Evolutionary conservation across 192 early-diverging fungal genomes (phyloP), one percentile per base, ranked within the genome.

Genomic region (Helicostylum pulchrum): DNA sequence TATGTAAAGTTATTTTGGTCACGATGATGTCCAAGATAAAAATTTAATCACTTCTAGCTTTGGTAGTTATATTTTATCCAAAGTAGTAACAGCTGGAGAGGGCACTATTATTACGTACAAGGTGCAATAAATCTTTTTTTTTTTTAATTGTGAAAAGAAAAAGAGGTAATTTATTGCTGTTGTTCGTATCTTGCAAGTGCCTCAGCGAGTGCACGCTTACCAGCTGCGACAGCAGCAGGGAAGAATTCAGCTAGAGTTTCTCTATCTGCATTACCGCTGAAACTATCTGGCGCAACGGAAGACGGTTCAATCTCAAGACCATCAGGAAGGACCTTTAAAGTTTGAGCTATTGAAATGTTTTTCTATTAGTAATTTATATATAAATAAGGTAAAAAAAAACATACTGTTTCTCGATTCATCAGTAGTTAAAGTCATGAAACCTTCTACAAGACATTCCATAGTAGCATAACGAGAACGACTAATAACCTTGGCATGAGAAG

Each of bases 371-470:
- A 26, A 26, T 2, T 26, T 26, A 26, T 26, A 26, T 26, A 26
- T 26, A 26, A 26, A 44, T 43, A 42, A 20, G 19, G 8, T 57
- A 20, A 30, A 5, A 12, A 19, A 47, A 19, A 39, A 17, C 34
- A 42, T 64, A 71, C 70, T 55, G 14, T 55, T 53, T 17, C 60
- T 55, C 8, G 53, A 59, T 32, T 66, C 59, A 45, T 73, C 66
- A 31, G 47, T 47, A 43, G 67, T 68, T 21, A 61, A 54, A 6
- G 51, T 46, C 61, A 73, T 67, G 23, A 62, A 62, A 15, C 51
- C 66, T 0, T 68, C 71, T 2, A 73, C 61, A 6, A 73, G 61
- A 10, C 50, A 64, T 19, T 49, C 65, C 23, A 64, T 63, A 15
- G 51, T 32, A 15, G 54, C 55, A 36, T 47, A 45, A 11, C 60